Evolutionary conservation across 352 stramenopile genomes (phyloP).

Genomic region (Aphanomyces invadans): DNA sequence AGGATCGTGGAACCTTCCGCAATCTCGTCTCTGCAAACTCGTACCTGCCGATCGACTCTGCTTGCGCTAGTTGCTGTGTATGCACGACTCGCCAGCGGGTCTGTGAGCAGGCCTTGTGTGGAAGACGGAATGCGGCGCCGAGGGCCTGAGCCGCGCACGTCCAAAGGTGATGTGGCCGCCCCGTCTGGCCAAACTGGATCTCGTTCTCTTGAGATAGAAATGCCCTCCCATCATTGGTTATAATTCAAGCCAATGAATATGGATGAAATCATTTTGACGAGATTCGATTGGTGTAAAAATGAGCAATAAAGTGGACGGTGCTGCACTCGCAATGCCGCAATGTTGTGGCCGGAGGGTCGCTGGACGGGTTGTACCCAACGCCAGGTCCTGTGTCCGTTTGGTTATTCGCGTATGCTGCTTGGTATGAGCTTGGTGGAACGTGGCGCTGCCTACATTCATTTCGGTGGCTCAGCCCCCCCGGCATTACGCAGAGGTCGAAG

Average conservation of each 20-base stretch:
- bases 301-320: background rate
- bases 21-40: background rate
- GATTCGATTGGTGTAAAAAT: background rate
- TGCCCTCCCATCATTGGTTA: background rate
- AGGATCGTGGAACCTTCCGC: background rate
- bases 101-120: too few relatives aligned
- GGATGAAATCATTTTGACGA: background rate
- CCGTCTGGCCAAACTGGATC: constrained; percentile 1
- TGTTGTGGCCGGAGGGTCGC: background rate
- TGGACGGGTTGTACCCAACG: background rate
- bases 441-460: too few relatives aligned
- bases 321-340: background rate
- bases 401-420: background rate
- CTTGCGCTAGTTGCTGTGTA: background rate
- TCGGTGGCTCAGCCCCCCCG: background rate
- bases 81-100: background rate
- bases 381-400: too few relatives aligned
- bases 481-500: background rate
- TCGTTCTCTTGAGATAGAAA: background rate
- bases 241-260: background rate
- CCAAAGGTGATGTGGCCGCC: background rate
- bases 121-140: background rate
- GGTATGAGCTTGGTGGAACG: background rate
- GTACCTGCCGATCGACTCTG: background rate
- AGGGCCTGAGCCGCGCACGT: background rate